Percentiles rank a stretch among this genome's conserved stretches.
phyloP scores from a whole-genome alignment of 2,329 filamentous ascomycete genomes.

The Xylaria multiplex region DNA sequence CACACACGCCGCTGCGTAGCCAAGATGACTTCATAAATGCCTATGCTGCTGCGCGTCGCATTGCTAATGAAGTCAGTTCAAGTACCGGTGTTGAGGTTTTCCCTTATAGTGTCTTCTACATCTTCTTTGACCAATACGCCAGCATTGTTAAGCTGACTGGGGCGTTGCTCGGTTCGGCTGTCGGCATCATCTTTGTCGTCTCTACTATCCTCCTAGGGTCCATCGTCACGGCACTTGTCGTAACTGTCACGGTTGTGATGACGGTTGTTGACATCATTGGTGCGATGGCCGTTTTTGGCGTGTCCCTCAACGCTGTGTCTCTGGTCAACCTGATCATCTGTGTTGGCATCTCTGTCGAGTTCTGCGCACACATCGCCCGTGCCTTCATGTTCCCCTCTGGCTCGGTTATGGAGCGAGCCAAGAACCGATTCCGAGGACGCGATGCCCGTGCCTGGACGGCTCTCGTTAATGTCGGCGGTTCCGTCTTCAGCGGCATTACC shows the following conservation, averaged over 20 bases:
- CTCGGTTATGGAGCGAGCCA: slow-evolving; percentile 82
- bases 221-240: slow-evolving; percentile 79
- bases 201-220: slow-evolving; percentile 86
- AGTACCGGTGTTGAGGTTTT: slow-evolving; percentile 85
- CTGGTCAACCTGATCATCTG: slow-evolving; percentile 97
- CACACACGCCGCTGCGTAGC: slow-evolving; percentile 84
- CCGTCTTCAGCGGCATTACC: slow-evolving; percentile 95
- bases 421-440: slow-evolving; percentile 79
- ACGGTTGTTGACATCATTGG: slow-evolving; percentile 93
- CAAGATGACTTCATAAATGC: slow-evolving; percentile 94
- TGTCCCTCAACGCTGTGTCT: slow-evolving; percentile 93
- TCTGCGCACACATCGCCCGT: slow-evolving; percentile 95
- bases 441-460: slow-evolving; percentile 93
- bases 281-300: slow-evolving; percentile 87
- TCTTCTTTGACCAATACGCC: slow-evolving; percentile 98
- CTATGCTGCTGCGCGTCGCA: slow-evolving; percentile 88
- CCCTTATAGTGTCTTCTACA: slow-evolving; percentile 97
- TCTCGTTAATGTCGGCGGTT: slow-evolving; percentile 92
- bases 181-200: slow-evolving; percentile 86
- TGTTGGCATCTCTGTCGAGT: slow-evolving; percentile 95
- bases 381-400: slow-evolving; percentile 94
- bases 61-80: slow-evolving; percentile 77
- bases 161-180: slow-evolving; percentile 80
- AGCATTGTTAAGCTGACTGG: slow-evolving; percentile 83
- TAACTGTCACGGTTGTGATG: slow-evolving; percentile 91